Conservation (phyloP, 2,329 filamentous ascomycete species). For the Fusarium buxicola region DNA sequence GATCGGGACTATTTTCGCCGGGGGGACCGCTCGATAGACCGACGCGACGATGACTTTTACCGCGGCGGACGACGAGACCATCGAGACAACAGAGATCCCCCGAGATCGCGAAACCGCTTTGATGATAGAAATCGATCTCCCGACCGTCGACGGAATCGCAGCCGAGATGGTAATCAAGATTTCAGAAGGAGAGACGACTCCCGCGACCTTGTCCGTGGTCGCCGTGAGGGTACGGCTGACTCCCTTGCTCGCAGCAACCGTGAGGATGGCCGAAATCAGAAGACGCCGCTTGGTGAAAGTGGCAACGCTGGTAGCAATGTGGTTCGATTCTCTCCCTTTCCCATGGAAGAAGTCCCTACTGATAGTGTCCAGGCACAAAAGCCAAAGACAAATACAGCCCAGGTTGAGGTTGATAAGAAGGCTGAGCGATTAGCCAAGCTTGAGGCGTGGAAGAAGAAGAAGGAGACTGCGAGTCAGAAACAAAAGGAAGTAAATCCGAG, state of each 20-base stretch:
- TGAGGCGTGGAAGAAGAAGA: conserved; percentile 93
- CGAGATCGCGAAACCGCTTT: conserved; percentile 71
- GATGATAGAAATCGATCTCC: conserved; percentile 69
- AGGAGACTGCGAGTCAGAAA: conserved; percentile 79
- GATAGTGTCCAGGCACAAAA: conserved; percentile 63
- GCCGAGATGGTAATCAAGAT: conserved; percentile 73
- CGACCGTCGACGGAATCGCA: conserved; percentile 68
- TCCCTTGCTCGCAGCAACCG: conserved; percentile 73
- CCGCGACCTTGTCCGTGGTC: conserved; percentile 71
- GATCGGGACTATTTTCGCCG: conserved; percentile 70
- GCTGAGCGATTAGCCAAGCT: conserved; percentile 83
- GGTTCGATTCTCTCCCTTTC: conserved; percentile 58
- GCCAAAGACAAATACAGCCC: conserved; percentile 57
- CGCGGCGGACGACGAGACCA: conserved; percentile 70
- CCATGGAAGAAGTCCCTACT: conserved; percentile 37
- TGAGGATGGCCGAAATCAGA: conserved; percentile 69
- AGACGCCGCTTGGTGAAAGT: conserved; percentile 62
- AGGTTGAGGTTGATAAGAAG: conserved; percentile 78
- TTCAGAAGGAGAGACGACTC: conserved; percentile 80
- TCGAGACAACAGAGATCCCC: conserved; percentile 66
- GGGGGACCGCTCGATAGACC: conserved; percentile 76
- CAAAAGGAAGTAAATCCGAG: conserved; percentile 75
- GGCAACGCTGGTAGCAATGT: conserved; percentile 64
- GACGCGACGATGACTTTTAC: conserved; percentile 73
- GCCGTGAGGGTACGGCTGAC: conserved; percentile 78